Evolutionary conservation across 1,284 basidiomycete species (phyloP), one percentile per base, ranked within the genome.

Genomic region (Austroboletus niveus): DNA sequence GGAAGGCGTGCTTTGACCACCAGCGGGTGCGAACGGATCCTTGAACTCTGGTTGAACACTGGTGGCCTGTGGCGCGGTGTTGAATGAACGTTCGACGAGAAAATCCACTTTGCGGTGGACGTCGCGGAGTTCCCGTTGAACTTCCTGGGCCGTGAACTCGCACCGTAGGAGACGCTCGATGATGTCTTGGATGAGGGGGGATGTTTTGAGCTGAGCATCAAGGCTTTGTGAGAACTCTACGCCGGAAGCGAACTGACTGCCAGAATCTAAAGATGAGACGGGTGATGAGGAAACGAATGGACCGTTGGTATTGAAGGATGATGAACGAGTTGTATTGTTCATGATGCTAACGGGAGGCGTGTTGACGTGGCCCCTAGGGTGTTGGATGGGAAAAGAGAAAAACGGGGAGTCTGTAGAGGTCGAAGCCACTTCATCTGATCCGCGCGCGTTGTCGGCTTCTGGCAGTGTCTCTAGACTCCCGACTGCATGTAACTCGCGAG

Each of bases 61-160:
- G 45, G 64, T 70, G 45, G 44, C 32, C 45, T 65, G 68, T 3
- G 48, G 48, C 2, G 27, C 24, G 43, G 40, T 70, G 54, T 57
- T 69, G 29, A 85, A 61, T 8, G 80, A 77, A 36, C 85, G 80
- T 54, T 92, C 89, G 38, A 92, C 74, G 48, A 93, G 75, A 12
- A 91, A 63, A 63, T 85, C 82, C 49, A 93, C 80, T 71, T 92
- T 92, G 62, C 81, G 81, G 55, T 85, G 80, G 43, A 94, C 75
- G 61, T 90, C 87, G 8, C 75, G 75, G 36, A 93, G 74, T 60
- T 91, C 85, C 8, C 82, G 79, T 61, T 87, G 85, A 45, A 93
- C 84, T 60, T 92, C 85, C 42, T 82, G 77, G 34, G 83, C 80
- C 4, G 82, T 77, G 52, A 77, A 75, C 69, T 94, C 91, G 66